These are phyloP conservation scores for Phaffia australis DNA, from an alignment of 768 basidiomycete species.

Conservation along the genomic window DNA sequence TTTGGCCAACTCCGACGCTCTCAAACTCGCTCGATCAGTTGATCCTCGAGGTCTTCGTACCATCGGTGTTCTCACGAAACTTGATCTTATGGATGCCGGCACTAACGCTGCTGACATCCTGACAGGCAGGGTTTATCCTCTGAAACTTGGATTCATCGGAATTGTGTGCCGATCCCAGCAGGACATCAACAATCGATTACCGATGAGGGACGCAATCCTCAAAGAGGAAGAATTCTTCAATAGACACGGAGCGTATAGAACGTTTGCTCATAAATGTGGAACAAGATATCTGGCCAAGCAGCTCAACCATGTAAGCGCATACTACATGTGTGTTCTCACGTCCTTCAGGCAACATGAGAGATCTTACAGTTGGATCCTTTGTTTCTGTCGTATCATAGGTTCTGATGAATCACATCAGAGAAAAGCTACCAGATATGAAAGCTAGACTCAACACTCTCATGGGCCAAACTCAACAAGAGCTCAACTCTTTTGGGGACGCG, in stretches of 20 bases:
- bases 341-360: background rate
- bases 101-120: slow-evolving; percentile 94
- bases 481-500: slow-evolving; percentile 89
- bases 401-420: slow-evolving; percentile 91
- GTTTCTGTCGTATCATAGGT: slow-evolving; percentile 44
- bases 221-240: slow-evolving; percentile 85
- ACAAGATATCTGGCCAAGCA: slow-evolving; percentile 88
- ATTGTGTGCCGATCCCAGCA: slow-evolving; percentile 96
- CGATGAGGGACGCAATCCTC: slow-evolving; percentile 70
- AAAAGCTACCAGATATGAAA: slow-evolving; percentile 99
- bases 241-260: slow-evolving; percentile 79
- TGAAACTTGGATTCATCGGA: slow-evolving; percentile 96
- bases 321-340: slow-evolving; percentile 5
- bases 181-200: slow-evolving; percentile 81
- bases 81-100: slow-evolving; percentile 98
- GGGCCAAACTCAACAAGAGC: slow-evolving; percentile 97
- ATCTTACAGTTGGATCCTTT: slow-evolving; percentile 30
- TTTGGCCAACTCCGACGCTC: slow-evolving; percentile 93
- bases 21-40: slow-evolving; percentile 89
- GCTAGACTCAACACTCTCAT: slow-evolving; percentile 92
- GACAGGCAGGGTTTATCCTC: slow-evolving; percentile 91
- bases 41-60: slow-evolving; percentile 94
- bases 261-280: slow-evolving; percentile 95
- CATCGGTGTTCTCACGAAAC: slow-evolving; percentile 90
- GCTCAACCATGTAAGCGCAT: slow-evolving; percentile 65